Conservation (phyloP, 106 monocot genomes). For the Gastrodia elata region DNA sequence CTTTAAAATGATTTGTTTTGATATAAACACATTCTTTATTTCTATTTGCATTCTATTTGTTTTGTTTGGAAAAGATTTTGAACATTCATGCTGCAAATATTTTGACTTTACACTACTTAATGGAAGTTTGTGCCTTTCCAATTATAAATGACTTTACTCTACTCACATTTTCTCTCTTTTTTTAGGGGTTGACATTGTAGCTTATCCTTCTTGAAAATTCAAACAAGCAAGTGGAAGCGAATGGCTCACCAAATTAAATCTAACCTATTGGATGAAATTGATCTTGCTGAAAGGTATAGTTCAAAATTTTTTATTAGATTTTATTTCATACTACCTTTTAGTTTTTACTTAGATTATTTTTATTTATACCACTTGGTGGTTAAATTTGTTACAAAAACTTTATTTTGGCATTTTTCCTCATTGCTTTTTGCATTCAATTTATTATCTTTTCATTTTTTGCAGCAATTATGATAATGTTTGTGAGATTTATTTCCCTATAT, state of each 20-base stretch:
- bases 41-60: no score
- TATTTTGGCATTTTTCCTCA: not conserved
- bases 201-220: not conserved
- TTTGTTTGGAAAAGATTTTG: not conserved
- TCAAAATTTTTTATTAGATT: not conserved
- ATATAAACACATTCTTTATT: no score
- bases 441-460: not conserved
- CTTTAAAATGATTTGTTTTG: no score
- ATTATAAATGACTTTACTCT: not conserved
- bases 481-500: not conserved
- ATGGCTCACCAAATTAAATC: not conserved
- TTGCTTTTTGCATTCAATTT: not conserved
- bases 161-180: constrained; percentile 1
- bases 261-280: constrained; percentile 5
- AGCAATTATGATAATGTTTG: not conserved
- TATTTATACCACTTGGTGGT: not conserved
- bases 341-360: not conserved
- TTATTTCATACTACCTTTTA: not conserved
- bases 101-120: no score
- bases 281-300: constrained; percentile 8
- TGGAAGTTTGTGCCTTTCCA: not conserved
- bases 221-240: not conserved
- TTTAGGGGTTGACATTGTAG: not conserved
- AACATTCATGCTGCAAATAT: no score
- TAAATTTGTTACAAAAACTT: not conserved